Evolutionary conservation across 495 filamentous ascomycete genomes (phyloP).

Genomic region (Platismatia glauca): DNA sequence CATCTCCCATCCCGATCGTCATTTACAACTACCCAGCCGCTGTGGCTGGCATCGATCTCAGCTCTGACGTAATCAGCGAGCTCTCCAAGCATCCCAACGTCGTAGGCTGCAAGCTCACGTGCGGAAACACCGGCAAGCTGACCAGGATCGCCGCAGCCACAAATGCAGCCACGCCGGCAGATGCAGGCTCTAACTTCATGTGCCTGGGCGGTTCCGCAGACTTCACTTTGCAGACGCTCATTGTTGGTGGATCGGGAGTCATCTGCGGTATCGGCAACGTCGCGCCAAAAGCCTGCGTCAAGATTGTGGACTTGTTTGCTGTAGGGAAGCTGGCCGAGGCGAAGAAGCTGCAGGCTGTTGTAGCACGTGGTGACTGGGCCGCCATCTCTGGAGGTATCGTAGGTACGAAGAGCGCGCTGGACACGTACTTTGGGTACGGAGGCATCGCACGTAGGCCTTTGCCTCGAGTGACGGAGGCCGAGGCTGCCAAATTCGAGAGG

Average conservation of each 20-base stretch:
- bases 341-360: conserved; percentile 64
- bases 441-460: conserved; percentile 69
- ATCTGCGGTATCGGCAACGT: conserved; percentile 82
- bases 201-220: conserved; percentile 85
- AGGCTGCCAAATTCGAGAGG: conserved; percentile 53
- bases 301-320: conserved; percentile 61
- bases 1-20: conserved; percentile 76
- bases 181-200: conserved; percentile 48
- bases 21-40: conserved; percentile 94
- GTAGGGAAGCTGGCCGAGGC: conserved; percentile 64
- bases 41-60: conserved; percentile 71
- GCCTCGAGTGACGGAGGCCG: conserved; percentile 54
- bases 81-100: conserved; percentile 78
- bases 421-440: conserved; percentile 69
- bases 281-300: conserved; percentile 66
- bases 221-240: conserved; percentile 75
- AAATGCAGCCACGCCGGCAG: conserved; percentile 38
- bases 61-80: conserved; percentile 66
- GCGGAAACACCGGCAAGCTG: conserved; percentile 89
- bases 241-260: conserved; percentile 77
- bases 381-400: conserved; percentile 81
- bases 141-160: conserved; percentile 63
- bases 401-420: conserved; percentile 71
- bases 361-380: conserved; percentile 79
- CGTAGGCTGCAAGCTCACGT: conserved; percentile 84